Base-by-base conservation (phyloP, 495 filamentous ascomycete genomes). In the Aspergillus sclerotioniger region DNA sequence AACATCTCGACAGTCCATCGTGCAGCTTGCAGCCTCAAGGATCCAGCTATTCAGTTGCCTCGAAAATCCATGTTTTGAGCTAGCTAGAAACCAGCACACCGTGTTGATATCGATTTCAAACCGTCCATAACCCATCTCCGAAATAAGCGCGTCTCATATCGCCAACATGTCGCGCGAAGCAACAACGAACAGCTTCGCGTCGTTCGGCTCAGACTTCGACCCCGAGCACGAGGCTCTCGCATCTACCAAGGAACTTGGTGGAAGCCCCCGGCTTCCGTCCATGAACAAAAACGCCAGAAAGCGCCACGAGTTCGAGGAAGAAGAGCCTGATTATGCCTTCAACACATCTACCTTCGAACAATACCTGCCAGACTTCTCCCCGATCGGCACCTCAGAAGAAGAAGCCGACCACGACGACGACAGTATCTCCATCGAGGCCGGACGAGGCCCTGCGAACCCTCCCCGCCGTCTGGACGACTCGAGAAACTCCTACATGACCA, bases 301-400 rank as follows among this genome's bases (percentile, higher is more conserved):
- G 43, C 62, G 61, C 32, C 57, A 58, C 41, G 57, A 64, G 48
- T 25, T 57, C 20, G 41, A 56, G 5, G 71, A 72, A 19, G 63
- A 71, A 21, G 76, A 80, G 48, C 76, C 75, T 9, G 76, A 80
- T 46, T 80, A 73, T 53, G 71, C 69, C 32, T 77, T 87, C 63
- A 83, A 87, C 71, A 87, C 84, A 7, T 88, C 84, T 8, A 84
- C 79, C 35, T 73, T 88, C 45, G 82, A 81, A 20, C 81, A 79
- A 62, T 76, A 80, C 51, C 87, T 88, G 68, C 86, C 86, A 20
- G 80, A 87, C 61, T 87, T 82, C 55, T 78, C 78, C 8, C 71
- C 76, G 56, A 61, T 75, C 8, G 67, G 70, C 31, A 70, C 73
- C 3, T 78, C 76, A 1, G 72, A 76, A 47, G 75, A 76, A 41